Evolutionary conservation across 371 early-diverging fungal species (phyloP).

Genomic region (Lichtheimia hyalospora): DNA sequence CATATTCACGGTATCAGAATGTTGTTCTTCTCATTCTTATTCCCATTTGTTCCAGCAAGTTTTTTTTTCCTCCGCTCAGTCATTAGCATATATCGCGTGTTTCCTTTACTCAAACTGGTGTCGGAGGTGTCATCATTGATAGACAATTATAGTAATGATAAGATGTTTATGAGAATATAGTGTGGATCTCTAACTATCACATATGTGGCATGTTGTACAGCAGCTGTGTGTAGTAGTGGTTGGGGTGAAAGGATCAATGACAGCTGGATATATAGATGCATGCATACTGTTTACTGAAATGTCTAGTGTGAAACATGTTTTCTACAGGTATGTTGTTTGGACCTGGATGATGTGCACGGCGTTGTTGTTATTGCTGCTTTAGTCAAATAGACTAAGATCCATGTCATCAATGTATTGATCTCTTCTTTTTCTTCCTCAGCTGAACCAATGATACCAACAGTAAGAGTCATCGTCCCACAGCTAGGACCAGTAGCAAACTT

Average conservation of each 20-base stretch:
- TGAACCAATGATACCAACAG: conserved; percentile 45
- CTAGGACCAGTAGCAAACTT: conserved; percentile 94
- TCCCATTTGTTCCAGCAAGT: background rate
- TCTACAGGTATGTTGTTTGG: background rate
- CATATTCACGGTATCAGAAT: too few relatives aligned
- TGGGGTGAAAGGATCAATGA: too few relatives aligned
- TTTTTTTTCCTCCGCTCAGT: background rate
- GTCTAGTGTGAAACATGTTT: background rate
- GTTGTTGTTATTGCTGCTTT: conserved; percentile 13
- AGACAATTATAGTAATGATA: too few relatives aligned
- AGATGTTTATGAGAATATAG: background rate
- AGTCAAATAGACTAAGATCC: conserved; percentile 51
- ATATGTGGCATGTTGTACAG: background rate
- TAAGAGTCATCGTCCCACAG: conserved; percentile 84
- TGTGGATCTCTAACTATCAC: background rate
- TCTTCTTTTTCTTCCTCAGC: conserved; percentile 56
- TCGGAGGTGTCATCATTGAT: too few relatives aligned
- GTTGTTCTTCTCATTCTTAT: background rate
- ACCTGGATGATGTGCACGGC: background rate
- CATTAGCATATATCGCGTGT: background rate
- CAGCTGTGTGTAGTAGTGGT: too few relatives aligned
- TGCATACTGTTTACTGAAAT: too few relatives aligned
- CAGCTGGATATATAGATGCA: too few relatives aligned
- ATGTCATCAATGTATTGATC: conserved; percentile 75
- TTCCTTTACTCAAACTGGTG: too few relatives aligned